A percentile compares a stretch with the other conserved stretches of the same genome.
Evolutionary conservation across 257 asterid species (phyloP).

Genomic region (Eucommia ulmoides): DNA sequence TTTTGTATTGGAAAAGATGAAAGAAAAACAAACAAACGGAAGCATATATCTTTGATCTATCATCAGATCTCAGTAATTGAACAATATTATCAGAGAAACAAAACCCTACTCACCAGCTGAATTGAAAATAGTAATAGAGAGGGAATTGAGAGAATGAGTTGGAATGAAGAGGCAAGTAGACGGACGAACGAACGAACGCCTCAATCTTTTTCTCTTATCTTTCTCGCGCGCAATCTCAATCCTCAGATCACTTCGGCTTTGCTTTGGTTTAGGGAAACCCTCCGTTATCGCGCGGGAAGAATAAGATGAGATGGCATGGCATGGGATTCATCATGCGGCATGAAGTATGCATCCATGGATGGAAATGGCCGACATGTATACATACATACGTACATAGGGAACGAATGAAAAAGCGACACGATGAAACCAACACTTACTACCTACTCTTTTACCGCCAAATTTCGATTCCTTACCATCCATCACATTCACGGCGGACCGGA

Average conservation of each 20-base stretch:
- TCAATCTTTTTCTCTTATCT: background rate
- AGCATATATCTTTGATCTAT: no score
- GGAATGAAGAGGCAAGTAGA: background rate
- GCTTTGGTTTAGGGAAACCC: background rate
- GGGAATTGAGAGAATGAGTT: background rate
- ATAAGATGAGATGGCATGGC: background rate
- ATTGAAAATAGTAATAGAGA: background rate
- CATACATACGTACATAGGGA: background rate
- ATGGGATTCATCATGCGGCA: background rate
- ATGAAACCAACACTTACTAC: no score
- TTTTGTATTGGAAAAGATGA: no score
- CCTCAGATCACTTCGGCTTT: background rate
- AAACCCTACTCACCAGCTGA: no score
- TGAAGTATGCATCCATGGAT: no score
- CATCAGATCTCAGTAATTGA: background rate
- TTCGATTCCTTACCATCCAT: no score
- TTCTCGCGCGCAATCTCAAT: background rate
- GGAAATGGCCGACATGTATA: background rate
- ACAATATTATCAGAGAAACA: no score
- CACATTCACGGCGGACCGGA: no score
- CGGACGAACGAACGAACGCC: no score
- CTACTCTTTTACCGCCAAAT: background rate
- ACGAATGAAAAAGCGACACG: background rate
- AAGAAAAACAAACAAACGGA: no score
- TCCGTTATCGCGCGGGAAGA: slow-evolving; percentile 1